Conservation (phyloP, 169 alveolate genomes). For the Sarcocystis neurona region DNA sequence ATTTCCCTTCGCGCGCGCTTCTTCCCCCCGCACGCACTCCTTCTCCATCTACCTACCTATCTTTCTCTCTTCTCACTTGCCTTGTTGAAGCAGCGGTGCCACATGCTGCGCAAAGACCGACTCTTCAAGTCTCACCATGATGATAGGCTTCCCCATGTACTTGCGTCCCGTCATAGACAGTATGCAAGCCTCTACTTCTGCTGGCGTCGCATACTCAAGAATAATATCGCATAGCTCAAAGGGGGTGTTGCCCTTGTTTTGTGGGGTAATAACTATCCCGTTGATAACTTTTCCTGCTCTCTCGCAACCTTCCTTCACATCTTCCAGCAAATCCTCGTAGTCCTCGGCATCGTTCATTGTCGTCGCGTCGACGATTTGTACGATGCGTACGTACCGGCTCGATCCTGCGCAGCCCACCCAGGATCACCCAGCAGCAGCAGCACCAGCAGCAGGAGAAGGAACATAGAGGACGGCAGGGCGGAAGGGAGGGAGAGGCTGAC, state of each 20-base stretch:
- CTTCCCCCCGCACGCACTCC: not conserved
- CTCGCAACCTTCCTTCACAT: constrained; percentile 55
- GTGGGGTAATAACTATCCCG: constrained; percentile 46
- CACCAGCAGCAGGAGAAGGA: no score
- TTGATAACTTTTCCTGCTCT: constrained; percentile 27
- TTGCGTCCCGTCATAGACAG: constrained; percentile 39
- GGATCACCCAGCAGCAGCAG: no score
- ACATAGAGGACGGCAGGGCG: not conserved
- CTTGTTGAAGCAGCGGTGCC: not conserved
- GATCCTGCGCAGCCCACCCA: constrained; percentile 39
- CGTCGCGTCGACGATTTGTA: constrained; percentile 55
- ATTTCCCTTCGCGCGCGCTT: not conserved
- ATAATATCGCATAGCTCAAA: constrained; percentile 53
- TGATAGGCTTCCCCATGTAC: constrained; percentile 56
- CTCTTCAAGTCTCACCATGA: constrained; percentile 41
- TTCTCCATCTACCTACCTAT: not conserved
- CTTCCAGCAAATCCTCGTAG: constrained; percentile 62
- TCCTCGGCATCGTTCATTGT: constrained; percentile 34
- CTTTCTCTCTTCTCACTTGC: not conserved
- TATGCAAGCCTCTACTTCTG: constrained; percentile 36
- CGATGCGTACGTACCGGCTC: constrained; percentile 47
- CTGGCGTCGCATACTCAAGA: constrained; percentile 46
- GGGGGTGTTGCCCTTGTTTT: constrained; percentile 44
- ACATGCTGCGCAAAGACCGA: constrained; percentile 17
- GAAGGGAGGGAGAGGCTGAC: no score